Evolutionary conservation across 2,329 filamentous ascomycete genomes (phyloP), one percentile per base, ranked within the genome.

Genomic region (Venturia carpophila): DNA sequence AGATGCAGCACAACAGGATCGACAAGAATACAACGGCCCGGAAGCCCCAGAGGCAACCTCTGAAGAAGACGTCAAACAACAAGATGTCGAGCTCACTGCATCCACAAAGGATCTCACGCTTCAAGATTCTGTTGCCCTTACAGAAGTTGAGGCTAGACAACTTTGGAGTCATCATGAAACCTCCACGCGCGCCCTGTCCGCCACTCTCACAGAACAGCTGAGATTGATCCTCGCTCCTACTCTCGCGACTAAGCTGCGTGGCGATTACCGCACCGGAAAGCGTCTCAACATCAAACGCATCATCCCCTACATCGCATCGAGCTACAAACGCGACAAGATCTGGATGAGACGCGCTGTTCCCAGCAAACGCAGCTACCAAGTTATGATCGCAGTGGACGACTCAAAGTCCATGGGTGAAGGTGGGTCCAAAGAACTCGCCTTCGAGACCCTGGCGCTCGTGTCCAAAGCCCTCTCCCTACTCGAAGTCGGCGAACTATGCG

Each of bases 251-350:
- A 99, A 97, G 73, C 89, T 99, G 68, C 92, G 93, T 1, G 94
- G 94, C 55, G 92, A 96, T 70, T 97, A 96, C 83, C 90, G 94
- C 70, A 99, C 94, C 0, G 94, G 94, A 68, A 99, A 99, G 76
- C 89, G 94, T 0, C 90, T 99, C 71, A 99, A 97, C 77, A 96
- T 99, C 80, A 97, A 97, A 78, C 91, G 93, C 70, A 99, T 99
- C 77, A 99, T 99, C 71, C 94, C 95, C 0, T 99, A 99, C 79
- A 97, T 99, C 70, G 94, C 95, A 1, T 97, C 92, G 0, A 88
- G 90, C 73, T 99, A 97, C 83, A 97, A 97, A 82, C 90, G 94
- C 67, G 94, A 99, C 84, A 99, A 99, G 82, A 99, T 99, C 77
- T 99, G 94, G 94, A 96, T 99, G 88, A 89, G 95, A 17, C 87